Evolutionary conservation across 2,329 filamentous ascomycete species (phyloP).

Genomic region (Trichoderma citrinoviride): DNA sequence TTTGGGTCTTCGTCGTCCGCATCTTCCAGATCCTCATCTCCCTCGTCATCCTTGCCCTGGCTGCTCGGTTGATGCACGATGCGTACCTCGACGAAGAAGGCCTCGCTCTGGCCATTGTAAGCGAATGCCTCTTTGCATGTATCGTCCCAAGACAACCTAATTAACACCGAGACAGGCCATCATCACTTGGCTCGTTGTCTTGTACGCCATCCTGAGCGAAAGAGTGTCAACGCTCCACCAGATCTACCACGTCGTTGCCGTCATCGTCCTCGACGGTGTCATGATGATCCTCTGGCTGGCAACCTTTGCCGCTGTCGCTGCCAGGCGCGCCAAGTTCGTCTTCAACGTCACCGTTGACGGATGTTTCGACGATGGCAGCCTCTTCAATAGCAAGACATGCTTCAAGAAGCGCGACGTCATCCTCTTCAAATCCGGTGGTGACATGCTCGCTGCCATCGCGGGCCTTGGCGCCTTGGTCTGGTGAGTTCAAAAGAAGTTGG

Average conservation of each 20-base stretch:
- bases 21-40: slow-evolving; percentile 43
- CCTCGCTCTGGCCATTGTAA: slow-evolving; percentile 43
- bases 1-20: slow-evolving; percentile 44
- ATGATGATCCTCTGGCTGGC: slow-evolving; percentile 49
- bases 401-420: slow-evolving; percentile 34
- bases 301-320: slow-evolving; percentile 42
- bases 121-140: slow-evolving; percentile 22
- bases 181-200: slow-evolving; percentile 44
- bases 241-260: slow-evolving; percentile 45
- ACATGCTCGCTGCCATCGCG: slow-evolving; percentile 41
- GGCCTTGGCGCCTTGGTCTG: slow-evolving; percentile 45
- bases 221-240: slow-evolving; percentile 35
- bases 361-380: slow-evolving; percentile 40
- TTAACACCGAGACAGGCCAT: slow-evolving; percentile 34
- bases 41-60: slow-evolving; percentile 44
- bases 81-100: slow-evolving; percentile 41
- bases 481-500: slow-evolving; percentile 29
- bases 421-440: slow-evolving; percentile 37
- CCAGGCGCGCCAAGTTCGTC: slow-evolving; percentile 38
- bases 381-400: slow-evolving; percentile 41
- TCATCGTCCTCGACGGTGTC: slow-evolving; percentile 44
- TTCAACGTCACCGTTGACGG: slow-evolving; percentile 33
- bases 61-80: slow-evolving; percentile 42
- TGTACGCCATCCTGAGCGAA: slow-evolving; percentile 45
- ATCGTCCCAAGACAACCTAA: neutral